Percentiles rank a stretch among this genome's conserved stretches.
Conservation (phyloP, 2,329 filamentous ascomycete species). For the Penicillium sp. region DNA sequence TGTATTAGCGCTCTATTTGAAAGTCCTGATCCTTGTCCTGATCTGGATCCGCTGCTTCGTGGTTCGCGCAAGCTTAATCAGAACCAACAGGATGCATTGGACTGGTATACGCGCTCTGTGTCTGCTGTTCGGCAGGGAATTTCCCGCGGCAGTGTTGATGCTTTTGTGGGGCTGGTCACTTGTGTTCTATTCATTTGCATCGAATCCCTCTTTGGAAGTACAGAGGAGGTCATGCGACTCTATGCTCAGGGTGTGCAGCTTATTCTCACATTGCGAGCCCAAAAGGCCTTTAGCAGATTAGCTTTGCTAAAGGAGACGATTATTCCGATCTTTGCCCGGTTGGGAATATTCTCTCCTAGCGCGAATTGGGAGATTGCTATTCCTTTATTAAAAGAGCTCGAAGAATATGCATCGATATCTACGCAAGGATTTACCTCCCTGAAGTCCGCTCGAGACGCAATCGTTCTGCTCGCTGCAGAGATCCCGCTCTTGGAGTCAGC, state of each 20-base stretch:
- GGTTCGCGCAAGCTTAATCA: conserved; percentile 7
- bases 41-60: conserved; percentile 5
- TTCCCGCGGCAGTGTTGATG: conserved; percentile 23
- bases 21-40: conserved; percentile 18
- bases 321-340: conserved; percentile 30
- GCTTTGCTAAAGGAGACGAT: conserved; percentile 26
- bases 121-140: conserved; percentile 28
- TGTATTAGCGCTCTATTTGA: conserved; percentile 40
- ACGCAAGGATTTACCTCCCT: conserved; percentile 19
- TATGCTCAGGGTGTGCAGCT: conserved; percentile 31
- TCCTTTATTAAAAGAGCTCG: conserved; percentile 15
- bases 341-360: conserved; percentile 23
- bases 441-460: conserved; percentile 27
- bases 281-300: conserved; percentile 9
- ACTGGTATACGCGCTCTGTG: conserved; percentile 34
- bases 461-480: conserved; percentile 26
- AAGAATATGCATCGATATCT: neutral
- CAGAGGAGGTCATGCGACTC: conserved; percentile 28
- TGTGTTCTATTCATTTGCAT: conserved; percentile 37
- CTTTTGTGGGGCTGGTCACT: conserved; percentile 31
- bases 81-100: conserved; percentile 27
- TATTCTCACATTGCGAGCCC: conserved; percentile 21
- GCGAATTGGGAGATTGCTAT: conserved; percentile 11
- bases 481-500: conserved; percentile 22
- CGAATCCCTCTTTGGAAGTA: conserved; percentile 28